Evolutionary conservation across 1,284 basidiomycete genomes (phyloP).

Genomic region (Fomitiporia mediterranea): DNA sequence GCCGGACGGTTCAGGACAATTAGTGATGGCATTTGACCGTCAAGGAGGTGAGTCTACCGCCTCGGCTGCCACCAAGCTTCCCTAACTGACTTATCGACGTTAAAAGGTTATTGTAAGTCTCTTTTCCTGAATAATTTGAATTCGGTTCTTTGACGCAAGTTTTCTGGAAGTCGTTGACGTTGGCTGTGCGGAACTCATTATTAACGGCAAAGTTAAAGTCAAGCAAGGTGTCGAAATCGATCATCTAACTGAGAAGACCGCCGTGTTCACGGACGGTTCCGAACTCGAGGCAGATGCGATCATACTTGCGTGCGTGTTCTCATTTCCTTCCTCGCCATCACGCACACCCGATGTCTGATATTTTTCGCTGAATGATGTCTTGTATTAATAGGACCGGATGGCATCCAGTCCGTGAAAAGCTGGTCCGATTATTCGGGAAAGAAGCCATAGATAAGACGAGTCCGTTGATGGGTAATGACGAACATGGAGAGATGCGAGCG

Average conservation of each 20-base stretch:
- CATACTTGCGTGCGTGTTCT: slow-evolving; percentile 26
- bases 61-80: neutral
- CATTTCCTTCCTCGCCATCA: neutral
- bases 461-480: slow-evolving; percentile 26
- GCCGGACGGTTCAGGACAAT: slow-evolving; percentile 26
- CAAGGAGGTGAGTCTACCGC: no score
- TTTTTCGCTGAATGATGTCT: no score
- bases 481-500: slow-evolving; percentile 25
- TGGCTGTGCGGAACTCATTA: slow-evolving; percentile 35
- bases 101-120: no score
- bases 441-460: slow-evolving; percentile 23
- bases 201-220: slow-evolving; percentile 28
- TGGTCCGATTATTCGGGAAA: slow-evolving; percentile 24
- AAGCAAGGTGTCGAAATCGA: slow-evolving; percentile 31
- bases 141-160: neutral
- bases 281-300: slow-evolving; percentile 31
- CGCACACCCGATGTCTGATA: neutral
- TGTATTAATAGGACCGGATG: slow-evolving; percentile 16
- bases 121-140: no score
- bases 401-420: neutral
- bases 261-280: slow-evolving; percentile 33
- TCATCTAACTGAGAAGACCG: slow-evolving; percentile 24
- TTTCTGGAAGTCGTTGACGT: slow-evolving; percentile 34
- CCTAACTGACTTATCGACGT: neutral
- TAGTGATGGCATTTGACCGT: neutral